Evolutionary conservation across 345 rosid species (phyloP), one percentile per base, ranked within the genome.

Genomic region (Abelmoschus esculentus): DNA sequence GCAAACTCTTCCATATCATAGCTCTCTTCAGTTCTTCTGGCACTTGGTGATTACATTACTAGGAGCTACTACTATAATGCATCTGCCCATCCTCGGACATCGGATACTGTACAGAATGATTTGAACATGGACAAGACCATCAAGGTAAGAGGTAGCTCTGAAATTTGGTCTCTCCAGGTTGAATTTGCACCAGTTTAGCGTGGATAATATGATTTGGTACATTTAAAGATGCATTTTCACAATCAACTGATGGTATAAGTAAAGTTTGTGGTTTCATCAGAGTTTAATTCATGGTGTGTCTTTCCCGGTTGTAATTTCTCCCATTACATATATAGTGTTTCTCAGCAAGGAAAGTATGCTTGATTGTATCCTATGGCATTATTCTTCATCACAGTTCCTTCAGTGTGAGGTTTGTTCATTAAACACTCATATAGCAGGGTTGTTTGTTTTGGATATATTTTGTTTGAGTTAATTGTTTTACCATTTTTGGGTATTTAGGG

Each of bases 61-160:
- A 22, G 26, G 26, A 22, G 26, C 1, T 22, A 22, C 26, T 22
- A 22, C 26, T 22, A 22, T 22, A 22, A 22, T 22, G 26, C 1
- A 78, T 44, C 7, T 47, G 55, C 62, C 54, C 63, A 63, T 72
- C 47, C 44, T 72, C 59, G 52, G 77, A 76, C 67, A 67, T 63
- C 42, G 38, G 49, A 81, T 56, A 73, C 74, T 81, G 86, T 83
- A 86, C 84, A 86, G 85, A 76, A 66, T 73, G 73, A 72, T 78
- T 32, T 67, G 66, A 67, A 22, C 44, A 58, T 67, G 66, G 73
- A 61, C 36, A 62, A 50, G 36, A 42, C 0, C 26, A 52, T 42
- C 12, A 63, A 72, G 64, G 66, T 61, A 49, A n/a, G 70, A 54
- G 59, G 53, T 22, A 22, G 26, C 26, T 22, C 26, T 22, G 26